Base-by-base conservation (phyloP, 2,329 filamentous ascomycete genomes). In the Cercospora nicotianae region DNA sequence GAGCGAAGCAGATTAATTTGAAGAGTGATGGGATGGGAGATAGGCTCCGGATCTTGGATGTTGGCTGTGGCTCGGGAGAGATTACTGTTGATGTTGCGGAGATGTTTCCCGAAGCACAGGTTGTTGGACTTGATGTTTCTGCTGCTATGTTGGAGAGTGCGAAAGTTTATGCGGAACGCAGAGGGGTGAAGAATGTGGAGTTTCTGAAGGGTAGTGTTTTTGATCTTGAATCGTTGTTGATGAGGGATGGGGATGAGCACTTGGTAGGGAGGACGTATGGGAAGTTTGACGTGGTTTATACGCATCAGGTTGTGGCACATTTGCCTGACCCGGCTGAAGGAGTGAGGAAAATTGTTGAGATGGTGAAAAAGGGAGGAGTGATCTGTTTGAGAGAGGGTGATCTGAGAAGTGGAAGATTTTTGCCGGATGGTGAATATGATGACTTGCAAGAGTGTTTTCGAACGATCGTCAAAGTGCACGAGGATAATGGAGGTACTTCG, bases 131-230 rank as follows among this genome's bases (percentile, higher is more conserved):
- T 33, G 80, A 82, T 71, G 66, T 78, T 18, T 80, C 77, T 8
- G 65, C 60, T 18, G 69, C 68, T 13, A 61, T 72, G 20, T 71
- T 83, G 13, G 70, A 74, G 5, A 70, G 76, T 62, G 80, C 80
- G 16, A 72, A 73, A 8, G 64, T 70, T 1, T 67, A 75, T 18
- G 79, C 81, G 0, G 23, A 71, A 4, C 66, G 69, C 1, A 69
- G 75, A 6, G 78, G 77, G 1, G 51, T 81, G 8, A 67, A 64
- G 13, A 93, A 96, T 83, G 83, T 96, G 72, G 86, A 86, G 68
- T 97, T 93, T 76, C 90, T 92, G 76, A 96, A 97, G 86, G 94
- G 93, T 57, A 94, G 97, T 78, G 97, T 97, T 78, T 97, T 97
- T 93, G 91, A 95, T 88, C 95, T 97, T n/a, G 6, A 91, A 89